Evolutionary conservation across 768 basidiomycete genomes (phyloP), one percentile per base, ranked within the genome.

Genomic region (Neoboletus magnificus): DNA sequence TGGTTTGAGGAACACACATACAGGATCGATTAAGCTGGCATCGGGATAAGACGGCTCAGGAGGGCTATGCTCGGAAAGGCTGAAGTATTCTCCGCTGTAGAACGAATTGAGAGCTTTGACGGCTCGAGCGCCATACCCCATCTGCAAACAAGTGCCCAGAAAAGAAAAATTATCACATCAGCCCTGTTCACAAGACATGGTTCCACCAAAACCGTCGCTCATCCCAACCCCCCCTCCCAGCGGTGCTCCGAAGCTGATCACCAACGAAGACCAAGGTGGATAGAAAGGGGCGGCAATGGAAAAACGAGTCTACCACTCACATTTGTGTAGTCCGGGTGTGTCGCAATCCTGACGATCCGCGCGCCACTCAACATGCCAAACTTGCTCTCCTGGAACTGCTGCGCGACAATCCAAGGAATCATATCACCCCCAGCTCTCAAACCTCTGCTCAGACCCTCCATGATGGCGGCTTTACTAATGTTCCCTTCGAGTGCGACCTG

Each of bases 401-500:
- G 93, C 42, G 91, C 85, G 44, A 99, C 77, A 25, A 97, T 77
- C 96, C 97, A 99, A 0, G 97, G 97, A 56, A 99, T 97, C 84
- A 99, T 86, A 74, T 99, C 97, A 1, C 97, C 97, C 0, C 92
- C 89, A 2, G 90, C 88, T 53, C 92, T 80, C 66, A 87, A 76
- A 13, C 96, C 96, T 41, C 93, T 79, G 32, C 85, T 83, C 15
- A 98, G 67, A 27, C 90, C 89, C 56, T 94, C 93, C 78, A 96
- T 74, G 56, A 99, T 92, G 36, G 82, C 84, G 52, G 85, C 82
- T 71, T 85, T 87, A 62, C 87, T 88, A 57, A 99, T 93, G 60
- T 87, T 87, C 8, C 97, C 97, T 74, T 99, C 97, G 55, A 98
- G 74, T 20, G 97, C 95, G 23, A 99, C 93, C 68, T 98, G 96